Conservation (phyloP, 2,329 filamentous ascomycete genomes). For the Curvularia eragrostidis region DNA sequence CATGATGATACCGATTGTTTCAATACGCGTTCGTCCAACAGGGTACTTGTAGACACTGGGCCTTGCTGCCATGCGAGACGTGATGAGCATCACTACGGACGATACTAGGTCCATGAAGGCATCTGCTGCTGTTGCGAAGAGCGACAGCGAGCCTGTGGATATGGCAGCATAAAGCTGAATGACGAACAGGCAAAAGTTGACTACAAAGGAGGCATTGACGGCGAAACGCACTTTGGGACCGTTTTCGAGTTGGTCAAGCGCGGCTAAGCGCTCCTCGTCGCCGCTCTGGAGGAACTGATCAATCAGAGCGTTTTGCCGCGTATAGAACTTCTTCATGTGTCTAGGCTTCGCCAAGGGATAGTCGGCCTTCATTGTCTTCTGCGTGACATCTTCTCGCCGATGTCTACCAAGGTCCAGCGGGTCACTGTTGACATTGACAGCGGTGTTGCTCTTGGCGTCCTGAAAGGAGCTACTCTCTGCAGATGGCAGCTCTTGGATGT, state of each 20-base stretch:
- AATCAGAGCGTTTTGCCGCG: conserved; percentile 50
- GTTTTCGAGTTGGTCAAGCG: conserved; percentile 60
- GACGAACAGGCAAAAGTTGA: conserved; percentile 59
- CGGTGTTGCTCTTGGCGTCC: conserved; percentile 31
- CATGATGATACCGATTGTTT: conserved; percentile 70
- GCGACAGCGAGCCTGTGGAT: conserved; percentile 65
- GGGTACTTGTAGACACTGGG: conserved; percentile 69
- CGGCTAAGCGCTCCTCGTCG: conserved; percentile 61
- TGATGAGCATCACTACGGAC: conserved; percentile 68
- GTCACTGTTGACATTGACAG: conserved; percentile 35
- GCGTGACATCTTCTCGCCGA: conserved; percentile 46
- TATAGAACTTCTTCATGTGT: conserved; percentile 49
- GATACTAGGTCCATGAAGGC: conserved; percentile 71
- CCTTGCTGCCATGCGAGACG: conserved; percentile 64
- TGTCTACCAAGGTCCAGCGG: conserved; percentile 49
- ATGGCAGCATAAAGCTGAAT: conserved; percentile 67
- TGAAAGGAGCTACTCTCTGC: conserved; percentile 28
- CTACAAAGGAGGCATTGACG: conserved; percentile 48
- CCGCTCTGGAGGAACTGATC: conserved; percentile 61
- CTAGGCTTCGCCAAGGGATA: conserved; percentile 16
- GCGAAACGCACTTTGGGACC: conserved; percentile 50
- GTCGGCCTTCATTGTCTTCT: conserved; percentile 55
- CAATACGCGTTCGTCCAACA: conserved; percentile 67
- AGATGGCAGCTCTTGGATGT: conserved; percentile 35
- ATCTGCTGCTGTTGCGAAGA: conserved; percentile 71